Base-by-base conservation (phyloP, 2,329 filamentous ascomycete genomes). In the Neofusicoccum cordaticola region DNA sequence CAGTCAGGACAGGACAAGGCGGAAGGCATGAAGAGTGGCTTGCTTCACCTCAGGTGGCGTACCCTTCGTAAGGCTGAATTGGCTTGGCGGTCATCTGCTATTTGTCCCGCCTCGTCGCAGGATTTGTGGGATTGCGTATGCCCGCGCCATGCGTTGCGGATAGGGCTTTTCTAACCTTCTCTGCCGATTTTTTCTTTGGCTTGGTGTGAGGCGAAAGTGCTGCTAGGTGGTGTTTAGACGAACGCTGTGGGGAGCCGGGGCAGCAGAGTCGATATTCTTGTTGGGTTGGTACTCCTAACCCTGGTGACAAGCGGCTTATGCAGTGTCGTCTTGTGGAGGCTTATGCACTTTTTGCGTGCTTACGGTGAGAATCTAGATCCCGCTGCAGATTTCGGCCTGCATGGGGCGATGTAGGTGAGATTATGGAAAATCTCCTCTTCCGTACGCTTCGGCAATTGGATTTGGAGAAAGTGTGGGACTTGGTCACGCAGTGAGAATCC, bases 291-390 rank as follows among this genome's bases (percentile, higher is more conserved):
- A 27, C 27, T 48, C 45, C n/a, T 15, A 27, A 6, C 22, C 17
- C 50, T 19, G n/a, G 4, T 4, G 11, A 11, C n/a, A 53, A 34
- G 39, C 52, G 22, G 41, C 39, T 58, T 45, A 27, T 35, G 41
- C 41, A 52, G 31, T 13, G 8, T 45, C 47, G 44, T 19, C 22
- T 27, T n/a, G n/a, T 15, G 15, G 27, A 45, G 56, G 56, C 56
- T 47, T 45, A 60, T 47, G 4, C 41, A 13, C 4, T 15, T 45
- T 57, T 57, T 60, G 27, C 27, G 42, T 60, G 56, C 41, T 60
- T 47, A 60, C 56, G 15, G 42, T 60, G 56, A 60, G 56, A 60
- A 60, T 60, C 56, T 60, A 60, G 56, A 60, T 60, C 42, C 12
- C n/a, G 31, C 56, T 60, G 56, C 56, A 60, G 56, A 60, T 60